Conservation (phyloP, 805 yeast genomes). For the Clavispora vitiphila region DNA sequence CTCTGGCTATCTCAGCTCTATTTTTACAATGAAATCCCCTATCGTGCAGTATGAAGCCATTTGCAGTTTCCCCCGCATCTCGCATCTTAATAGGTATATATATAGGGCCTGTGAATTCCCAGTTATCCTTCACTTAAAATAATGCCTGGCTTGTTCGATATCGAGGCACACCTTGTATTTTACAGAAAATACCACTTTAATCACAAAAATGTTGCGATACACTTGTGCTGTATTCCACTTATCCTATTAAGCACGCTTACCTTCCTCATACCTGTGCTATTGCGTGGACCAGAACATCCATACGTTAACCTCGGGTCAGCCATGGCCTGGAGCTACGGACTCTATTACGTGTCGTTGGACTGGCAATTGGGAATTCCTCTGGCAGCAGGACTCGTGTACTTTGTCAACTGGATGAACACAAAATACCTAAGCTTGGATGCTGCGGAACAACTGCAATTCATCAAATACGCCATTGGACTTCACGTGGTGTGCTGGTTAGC, state of each 20-base stretch:
- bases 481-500: conserved; percentile 67
- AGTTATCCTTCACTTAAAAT: too few relatives aligned
- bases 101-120: neutral
- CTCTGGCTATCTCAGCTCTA: neutral
- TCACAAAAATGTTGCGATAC: conserved; percentile 68
- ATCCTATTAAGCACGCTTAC: conserved; percentile 53
- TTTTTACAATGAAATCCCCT: neutral
- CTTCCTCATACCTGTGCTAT: conserved; percentile 15
- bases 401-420: conserved; percentile 19
- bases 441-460: conserved; percentile 16
- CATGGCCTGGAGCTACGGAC: conserved; percentile 43
- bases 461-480: conserved; percentile 28
- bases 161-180: conserved; percentile 35
- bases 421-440: conserved; percentile 15
- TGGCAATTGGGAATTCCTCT: conserved; percentile 33
- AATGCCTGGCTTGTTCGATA: conserved; percentile 32
- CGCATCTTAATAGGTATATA: neutral
- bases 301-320: conserved; percentile 44
- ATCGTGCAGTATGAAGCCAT: neutral
- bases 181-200: conserved; percentile 29
- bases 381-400: conserved; percentile 18
- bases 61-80: neutral
- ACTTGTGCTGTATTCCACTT: conserved; percentile 72
- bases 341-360: conserved; percentile 59
- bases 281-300: conserved; percentile 17